Base-by-base conservation (phyloP, 805 yeast species). In the Metschnikowia orientalis region DNA sequence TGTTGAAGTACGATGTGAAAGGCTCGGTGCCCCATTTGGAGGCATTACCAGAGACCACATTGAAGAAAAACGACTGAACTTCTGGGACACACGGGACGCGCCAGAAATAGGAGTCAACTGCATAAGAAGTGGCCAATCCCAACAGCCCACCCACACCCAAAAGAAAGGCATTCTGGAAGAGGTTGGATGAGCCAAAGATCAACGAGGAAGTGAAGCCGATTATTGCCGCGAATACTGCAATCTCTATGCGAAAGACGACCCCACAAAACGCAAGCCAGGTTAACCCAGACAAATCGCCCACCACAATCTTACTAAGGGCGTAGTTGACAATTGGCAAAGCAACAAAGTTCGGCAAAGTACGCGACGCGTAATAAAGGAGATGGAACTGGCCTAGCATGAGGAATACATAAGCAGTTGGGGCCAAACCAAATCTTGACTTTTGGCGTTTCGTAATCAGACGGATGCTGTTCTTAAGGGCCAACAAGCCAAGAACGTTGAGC, bases 1-100 rank as follows among this genome's bases (percentile, higher is more conserved):
- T 67, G 2, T 71, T 56, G 47, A 87, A 79, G 57, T 90, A 90
- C 1, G 84, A 73, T 22, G 57, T 41, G 47, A 69, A 72, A 4
- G 97, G 95, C 53, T 84, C 89, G 1, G 69, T 70, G 0, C 97
- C 97, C 97, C 97, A 90, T 10, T 76, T 67, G 2, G 72, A 55
- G 1, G 95, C 68, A 24, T 83, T 75, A 2, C 95, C 95, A 7
- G 73, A 56, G n/a, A 88, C 38, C 2, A 85, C 82, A 55, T 90
- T 90, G 62, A 75, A 89, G 9, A 75, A 31, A 48, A 89, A 79
- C 0, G 90, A 75, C 30, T 71, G 71, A 2, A 85, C 34, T 56
- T 89, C 97, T 1, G 97, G 97, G 19, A 84, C 55, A n/a, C 74
- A 57, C 14, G 30, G 40, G 42, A 56, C 29, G 34, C 59, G 45